phyloP scores from a whole-genome alignment of 129 eudicot genomes.

The Helianthus tuberosus region DNA sequence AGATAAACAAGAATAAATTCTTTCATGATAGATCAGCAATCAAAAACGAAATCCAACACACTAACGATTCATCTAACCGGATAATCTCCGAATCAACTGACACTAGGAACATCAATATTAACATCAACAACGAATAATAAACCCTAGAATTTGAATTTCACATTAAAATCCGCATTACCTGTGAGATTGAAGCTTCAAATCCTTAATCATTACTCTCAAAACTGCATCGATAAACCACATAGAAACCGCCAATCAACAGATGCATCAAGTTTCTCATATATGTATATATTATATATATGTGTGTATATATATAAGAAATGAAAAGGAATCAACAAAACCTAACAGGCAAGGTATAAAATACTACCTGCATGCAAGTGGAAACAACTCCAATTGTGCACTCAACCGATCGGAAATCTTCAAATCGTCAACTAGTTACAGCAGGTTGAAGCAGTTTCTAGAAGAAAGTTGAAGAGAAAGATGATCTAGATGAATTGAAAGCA shows the following conservation, averaged over 20 bases:
- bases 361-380: conserved; percentile 37
- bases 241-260: conserved; percentile 2
- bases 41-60: no score
- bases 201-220: conserved; percentile 30
- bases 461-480: conserved; percentile 21
- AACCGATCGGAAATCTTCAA: conserved; percentile 12
- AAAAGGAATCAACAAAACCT: neutral
- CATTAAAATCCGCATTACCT: conserved; percentile 30
- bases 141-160: conserved; percentile 21
- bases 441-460: neutral
- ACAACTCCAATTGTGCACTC: conserved; percentile 25
- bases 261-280: neutral
- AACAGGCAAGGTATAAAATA: neutral
- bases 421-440: neutral
- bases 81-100: neutral
- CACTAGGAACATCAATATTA: neutral
- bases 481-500: conserved; percentile 2
- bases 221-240: conserved; percentile 19
- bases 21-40: conserved; percentile 15
- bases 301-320: neutral
- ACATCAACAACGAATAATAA: neutral
- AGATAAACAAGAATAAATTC: conserved; percentile 28
- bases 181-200: conserved; percentile 29
- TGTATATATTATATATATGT: neutral
- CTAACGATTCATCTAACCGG: neutral